These are phyloP conservation scores for Rhynchosporium secalis DNA, from an alignment of 2,329 filamentous ascomycete species.

Conservation along the genomic window DNA sequence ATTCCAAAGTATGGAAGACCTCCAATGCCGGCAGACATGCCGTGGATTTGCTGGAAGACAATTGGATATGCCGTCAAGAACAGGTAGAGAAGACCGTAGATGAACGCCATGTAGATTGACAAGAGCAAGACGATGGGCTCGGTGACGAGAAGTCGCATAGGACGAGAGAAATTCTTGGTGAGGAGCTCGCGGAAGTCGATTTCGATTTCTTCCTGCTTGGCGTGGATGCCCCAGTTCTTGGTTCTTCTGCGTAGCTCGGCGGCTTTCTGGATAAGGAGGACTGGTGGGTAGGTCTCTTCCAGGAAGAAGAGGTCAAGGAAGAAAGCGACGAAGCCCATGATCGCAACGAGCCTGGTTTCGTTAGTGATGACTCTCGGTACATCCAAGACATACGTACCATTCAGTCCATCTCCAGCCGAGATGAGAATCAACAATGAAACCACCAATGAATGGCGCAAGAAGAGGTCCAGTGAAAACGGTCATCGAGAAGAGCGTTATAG, in stretches of 20 bases:
- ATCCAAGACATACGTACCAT: conserved; percentile 44
- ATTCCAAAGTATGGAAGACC: conserved; percentile 87
- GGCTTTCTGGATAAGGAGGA: conserved; percentile 63
- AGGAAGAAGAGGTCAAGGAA: conserved; percentile 61
- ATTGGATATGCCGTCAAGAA: conserved; percentile 84
- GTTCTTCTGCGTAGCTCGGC: conserved; percentile 62
- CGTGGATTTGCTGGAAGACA: conserved; percentile 73
- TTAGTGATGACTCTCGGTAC: not conserved
- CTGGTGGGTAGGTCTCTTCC: conserved; percentile 69
- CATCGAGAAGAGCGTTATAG: conserved; percentile 59
- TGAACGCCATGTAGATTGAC: conserved; percentile 72
- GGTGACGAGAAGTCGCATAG: conserved; percentile 53
- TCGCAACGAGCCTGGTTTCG: conserved; percentile 46
- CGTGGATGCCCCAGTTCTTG: conserved; percentile 70
- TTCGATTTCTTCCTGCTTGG: conserved; percentile 71
- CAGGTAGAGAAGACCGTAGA: conserved; percentile 78
- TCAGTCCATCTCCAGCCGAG: conserved; percentile 75
- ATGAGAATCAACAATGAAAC: conserved; percentile 61
- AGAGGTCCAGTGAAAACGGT: conserved; percentile 67
- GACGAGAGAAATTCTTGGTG: conserved; percentile 51
- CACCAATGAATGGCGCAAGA: conserved; percentile 67
- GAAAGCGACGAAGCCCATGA: conserved; percentile 64
- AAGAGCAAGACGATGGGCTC: conserved; percentile 70
- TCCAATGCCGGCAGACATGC: conserved; percentile 66
- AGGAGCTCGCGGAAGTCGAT: conserved; percentile 63